phyloP scores from a whole-genome alignment of 805 yeast species.

The Metschnikowia orientalis region DNA sequence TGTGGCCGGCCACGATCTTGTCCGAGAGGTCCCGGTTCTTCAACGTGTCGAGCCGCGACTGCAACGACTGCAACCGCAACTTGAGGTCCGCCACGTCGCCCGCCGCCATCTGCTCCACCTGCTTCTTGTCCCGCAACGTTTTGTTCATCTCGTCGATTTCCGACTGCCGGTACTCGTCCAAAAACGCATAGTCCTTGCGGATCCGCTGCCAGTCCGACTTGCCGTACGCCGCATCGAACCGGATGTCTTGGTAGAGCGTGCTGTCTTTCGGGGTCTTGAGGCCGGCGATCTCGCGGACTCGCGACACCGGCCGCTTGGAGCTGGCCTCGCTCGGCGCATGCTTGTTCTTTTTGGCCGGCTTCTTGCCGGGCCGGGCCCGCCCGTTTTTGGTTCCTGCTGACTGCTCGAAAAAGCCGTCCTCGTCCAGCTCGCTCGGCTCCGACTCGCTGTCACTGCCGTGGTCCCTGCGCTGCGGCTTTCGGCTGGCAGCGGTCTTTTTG shows the following conservation, averaged over 20 bases:
- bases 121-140: constrained; percentile 53
- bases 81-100: constrained; percentile 51
- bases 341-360: constrained; percentile 44
- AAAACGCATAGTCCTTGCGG: constrained; percentile 74
- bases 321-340: constrained; percentile 87
- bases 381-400: constrained; percentile 4
- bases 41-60: constrained; percentile 62
- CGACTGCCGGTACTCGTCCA: constrained; percentile 76
- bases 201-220: constrained; percentile 65
- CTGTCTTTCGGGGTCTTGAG: constrained; percentile 35
- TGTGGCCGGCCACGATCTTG: constrained; percentile 58
- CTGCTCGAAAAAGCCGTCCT: constrained; percentile 13
- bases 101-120: constrained; percentile 35
- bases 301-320: constrained; percentile 65
- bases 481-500: constrained; percentile 8
- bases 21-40: constrained; percentile 72
- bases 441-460: constrained; percentile 13
- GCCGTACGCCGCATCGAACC: constrained; percentile 90
- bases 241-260: constrained; percentile 66
- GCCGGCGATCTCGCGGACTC: constrained; percentile 73
- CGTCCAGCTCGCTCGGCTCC: constrained; percentile 14
- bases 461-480: constrained; percentile 15
- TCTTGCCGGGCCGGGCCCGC: too few species aligned
- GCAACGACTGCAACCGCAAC: constrained; percentile 55
- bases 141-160: constrained; percentile 62